Base-by-base conservation (phyloP, 2,329 filamentous ascomycete genomes). In the Dryadomyces sulphureus region DNA sequence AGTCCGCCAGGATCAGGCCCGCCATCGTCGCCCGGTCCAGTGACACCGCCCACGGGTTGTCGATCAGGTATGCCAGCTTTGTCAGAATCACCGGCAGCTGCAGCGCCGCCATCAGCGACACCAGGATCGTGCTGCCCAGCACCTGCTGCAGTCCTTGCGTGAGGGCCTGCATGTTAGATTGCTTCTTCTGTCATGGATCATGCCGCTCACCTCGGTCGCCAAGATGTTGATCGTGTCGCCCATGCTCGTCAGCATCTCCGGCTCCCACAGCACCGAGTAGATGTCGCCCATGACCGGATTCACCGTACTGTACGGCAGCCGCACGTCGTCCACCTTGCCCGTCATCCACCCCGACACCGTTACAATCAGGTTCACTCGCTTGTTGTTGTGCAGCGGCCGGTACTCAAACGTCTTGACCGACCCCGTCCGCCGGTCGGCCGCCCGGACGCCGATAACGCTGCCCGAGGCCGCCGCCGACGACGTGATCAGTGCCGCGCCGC, bases 261-360 rank as follows among this genome's bases (percentile, higher is more conserved):
- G 93, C 62, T 98, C 92, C 89, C 92, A 98, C 48, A 93, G 70
- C 11, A 98, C 81, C 1, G 90, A 95, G 65, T 98, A 98, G 16
- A 98, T 80, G 59, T 98, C 92, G 12, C 92, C 92, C 92, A 98
- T 98, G 52, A 96, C 77, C 1, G 93, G 87, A 61, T 98, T 89
- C 7, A 98, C 83, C 0, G 93, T 98, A 66, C 88, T 95, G 63
- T 84, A 98, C 7, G 92, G 92, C 57, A 98, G 65, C 49, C 92
- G 84, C 43, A 98, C 89, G 61, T 98, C 92, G 64, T 98, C 92
- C 45, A 94, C 81, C 59, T 94, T 96, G 56, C 93, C 92, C 36
- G 87, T 95, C 84, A 98, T 93, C 92, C 92, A 98, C 4, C 92
- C 92, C 0, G 90, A 88, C 25, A 98, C 78, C 0, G 92, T 96